phyloP scores from a whole-genome alignment of 164 flowering plant species.

The Magnolia sinica region DNA sequence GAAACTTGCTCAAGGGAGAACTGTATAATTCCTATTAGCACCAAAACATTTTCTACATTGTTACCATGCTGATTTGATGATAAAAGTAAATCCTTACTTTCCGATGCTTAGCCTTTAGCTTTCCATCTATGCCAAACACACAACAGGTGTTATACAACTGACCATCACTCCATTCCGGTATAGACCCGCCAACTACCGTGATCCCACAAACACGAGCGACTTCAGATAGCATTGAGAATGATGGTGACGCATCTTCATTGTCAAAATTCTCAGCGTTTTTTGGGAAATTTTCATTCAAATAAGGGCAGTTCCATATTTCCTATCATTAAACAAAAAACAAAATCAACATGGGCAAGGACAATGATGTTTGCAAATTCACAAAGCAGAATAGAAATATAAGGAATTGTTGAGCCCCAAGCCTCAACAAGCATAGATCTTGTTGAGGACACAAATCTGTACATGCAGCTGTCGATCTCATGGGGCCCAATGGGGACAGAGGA shows the following conservation, averaged over 20 bases:
- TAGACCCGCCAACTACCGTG: constrained; percentile 48
- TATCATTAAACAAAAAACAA: constrained; percentile 4
- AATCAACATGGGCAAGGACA: not conserved
- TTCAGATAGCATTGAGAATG: constrained; percentile 40
- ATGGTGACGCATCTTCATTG: constrained; percentile 24
- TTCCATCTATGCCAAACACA: constrained; percentile 44
- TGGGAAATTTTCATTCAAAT: constrained; percentile 32
- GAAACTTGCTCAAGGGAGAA: too few relatives aligned
- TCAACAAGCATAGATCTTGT: too few relatives aligned
- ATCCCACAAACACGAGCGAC: constrained; percentile 22
- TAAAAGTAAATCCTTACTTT: constrained; percentile 27
- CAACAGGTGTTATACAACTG: constrained; percentile 43
- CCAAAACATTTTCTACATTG: too few relatives aligned
- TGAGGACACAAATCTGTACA: too few relatives aligned
- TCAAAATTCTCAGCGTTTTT: constrained; percentile 43
- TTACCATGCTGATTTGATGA: too few relatives aligned
- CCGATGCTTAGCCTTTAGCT: constrained; percentile 45
- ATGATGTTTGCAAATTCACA: not conserved
- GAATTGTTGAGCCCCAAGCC: too few relatives aligned
- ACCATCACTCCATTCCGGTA: constrained; percentile 35
- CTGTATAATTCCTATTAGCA: too few relatives aligned
- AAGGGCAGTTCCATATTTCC: constrained; percentile 64
- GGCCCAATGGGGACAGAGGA: too few relatives aligned
- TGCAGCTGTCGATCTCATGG: too few relatives aligned
- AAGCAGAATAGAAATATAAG: not conserved